Conservation (phyloP, 495 filamentous ascomycete species). For the Echria macrotheca region DNA sequence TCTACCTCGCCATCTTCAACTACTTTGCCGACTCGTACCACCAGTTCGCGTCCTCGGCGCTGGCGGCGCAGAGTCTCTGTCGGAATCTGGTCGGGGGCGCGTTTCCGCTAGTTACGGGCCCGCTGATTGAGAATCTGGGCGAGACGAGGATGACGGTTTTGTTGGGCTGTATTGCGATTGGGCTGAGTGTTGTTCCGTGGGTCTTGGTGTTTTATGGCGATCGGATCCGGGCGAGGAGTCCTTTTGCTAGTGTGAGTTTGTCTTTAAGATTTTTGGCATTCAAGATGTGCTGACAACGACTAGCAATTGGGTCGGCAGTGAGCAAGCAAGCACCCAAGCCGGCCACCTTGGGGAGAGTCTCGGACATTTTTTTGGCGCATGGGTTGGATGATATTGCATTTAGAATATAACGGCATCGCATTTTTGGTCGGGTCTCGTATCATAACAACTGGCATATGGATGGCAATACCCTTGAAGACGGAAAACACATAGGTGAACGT, state of each 20-base stretch:
- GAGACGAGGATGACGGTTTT: constrained; percentile 69
- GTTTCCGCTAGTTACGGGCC: constrained; percentile 71
- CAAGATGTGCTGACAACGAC: not conserved
- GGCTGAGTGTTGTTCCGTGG: constrained; percentile 79
- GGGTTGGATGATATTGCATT: not conserved
- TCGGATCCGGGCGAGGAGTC: constrained; percentile 69
- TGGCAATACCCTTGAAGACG: too few relatives aligned
- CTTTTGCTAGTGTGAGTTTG: constrained; percentile 52
- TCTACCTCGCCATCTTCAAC: constrained; percentile 90
- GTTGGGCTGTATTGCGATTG: constrained; percentile 66
- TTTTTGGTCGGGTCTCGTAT: not conserved
- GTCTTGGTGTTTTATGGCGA: constrained; percentile 76
- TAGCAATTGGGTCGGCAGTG: not conserved
- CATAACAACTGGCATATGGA: too few relatives aligned
- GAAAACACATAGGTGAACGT: too few relatives aligned
- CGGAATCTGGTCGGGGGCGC: constrained; percentile 79
- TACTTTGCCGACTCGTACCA: constrained; percentile 92
- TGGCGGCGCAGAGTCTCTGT: constrained; percentile 81
- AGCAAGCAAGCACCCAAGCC: too few relatives aligned
- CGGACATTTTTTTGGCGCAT: too few relatives aligned
- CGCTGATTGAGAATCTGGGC: constrained; percentile 67
- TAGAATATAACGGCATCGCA: not conserved
- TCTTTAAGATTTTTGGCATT: constrained; percentile 10
- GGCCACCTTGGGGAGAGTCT: too few relatives aligned
- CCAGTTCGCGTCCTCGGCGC: constrained; percentile 74